phyloP scores from a whole-genome alignment of 306 rosid species.

The Quercus engelmannii region DNA sequence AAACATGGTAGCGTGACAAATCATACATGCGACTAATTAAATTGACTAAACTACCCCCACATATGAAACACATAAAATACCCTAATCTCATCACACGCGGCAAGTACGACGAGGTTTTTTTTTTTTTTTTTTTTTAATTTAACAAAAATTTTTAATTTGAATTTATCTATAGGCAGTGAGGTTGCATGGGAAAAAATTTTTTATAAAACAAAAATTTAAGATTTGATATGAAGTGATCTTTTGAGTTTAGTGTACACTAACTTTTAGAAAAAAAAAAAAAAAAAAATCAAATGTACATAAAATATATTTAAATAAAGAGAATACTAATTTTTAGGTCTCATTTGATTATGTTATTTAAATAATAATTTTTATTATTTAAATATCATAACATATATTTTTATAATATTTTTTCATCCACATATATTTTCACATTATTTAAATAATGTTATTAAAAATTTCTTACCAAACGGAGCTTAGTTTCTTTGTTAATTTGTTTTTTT shows the following conservation, averaged over 20 bases:
- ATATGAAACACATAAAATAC: neutral
- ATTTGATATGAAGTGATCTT: no score
- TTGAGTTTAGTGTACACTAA: fast-evolving
- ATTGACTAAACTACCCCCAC: constrained; percentile 12
- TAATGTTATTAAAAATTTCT: fast-evolving
- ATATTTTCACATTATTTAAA: fast-evolving
- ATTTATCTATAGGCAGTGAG: fast-evolving
- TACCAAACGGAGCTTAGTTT: fast-evolving
- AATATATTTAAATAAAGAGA: no score
- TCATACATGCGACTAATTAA: neutral
- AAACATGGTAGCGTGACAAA: constrained; percentile 1
- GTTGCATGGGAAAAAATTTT: fast-evolving
- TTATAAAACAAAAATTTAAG: fast-evolving
- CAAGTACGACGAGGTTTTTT: fast-evolving
- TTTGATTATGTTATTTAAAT: no score
- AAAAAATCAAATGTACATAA: no score
- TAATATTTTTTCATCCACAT: no score
- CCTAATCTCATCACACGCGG: fast-evolving
- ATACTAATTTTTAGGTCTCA: no score
- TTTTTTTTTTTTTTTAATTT: no score
- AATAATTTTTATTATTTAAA: no score
- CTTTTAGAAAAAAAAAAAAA: no score
- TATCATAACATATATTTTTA: no score
- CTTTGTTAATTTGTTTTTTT: fast-evolving
- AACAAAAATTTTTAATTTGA: no score